Evolutionary conservation across 179 eudicot genomes (phyloP).

Genomic region (Beta macrorhiza): DNA sequence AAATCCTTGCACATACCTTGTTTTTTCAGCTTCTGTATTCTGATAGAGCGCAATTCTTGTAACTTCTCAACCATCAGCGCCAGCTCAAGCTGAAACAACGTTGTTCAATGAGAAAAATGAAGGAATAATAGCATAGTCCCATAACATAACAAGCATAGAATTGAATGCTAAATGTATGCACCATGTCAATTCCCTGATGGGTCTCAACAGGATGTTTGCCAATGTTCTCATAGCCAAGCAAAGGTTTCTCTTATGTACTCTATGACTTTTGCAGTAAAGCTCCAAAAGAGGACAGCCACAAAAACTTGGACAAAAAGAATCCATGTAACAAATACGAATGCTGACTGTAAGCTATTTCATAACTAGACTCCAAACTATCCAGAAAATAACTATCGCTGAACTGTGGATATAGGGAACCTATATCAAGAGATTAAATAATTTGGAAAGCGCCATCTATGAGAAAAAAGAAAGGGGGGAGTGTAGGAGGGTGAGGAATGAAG

Average conservation of each 20-base stretch:
- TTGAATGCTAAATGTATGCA: neutral
- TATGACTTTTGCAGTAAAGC: too few species aligned
- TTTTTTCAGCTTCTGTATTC: constrained; percentile 86
- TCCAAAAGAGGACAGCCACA: too few species aligned
- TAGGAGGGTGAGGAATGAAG: neutral
- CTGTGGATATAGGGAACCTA: too few species aligned
- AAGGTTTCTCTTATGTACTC: neutral
- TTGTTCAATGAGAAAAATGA: neutral
- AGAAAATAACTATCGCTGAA: too few species aligned
- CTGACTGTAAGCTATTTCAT: too few species aligned
- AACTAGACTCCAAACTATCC: too few species aligned
- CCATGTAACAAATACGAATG: too few species aligned
- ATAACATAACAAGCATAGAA: neutral
- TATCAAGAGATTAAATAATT: neutral
- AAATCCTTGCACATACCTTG: constrained; percentile 56
- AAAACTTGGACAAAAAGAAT: too few species aligned
- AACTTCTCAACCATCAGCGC: constrained; percentile 88
- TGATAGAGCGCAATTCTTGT: constrained; percentile 86
- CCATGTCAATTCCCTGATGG: neutral
- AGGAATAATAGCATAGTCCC: neutral
- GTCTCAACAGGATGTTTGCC: neutral
- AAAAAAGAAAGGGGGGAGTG: neutral
- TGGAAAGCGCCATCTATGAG: neutral
- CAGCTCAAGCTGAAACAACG: constrained; percentile 76
- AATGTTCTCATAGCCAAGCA: too few species aligned